Evolutionary conservation across 768 basidiomycete genomes (phyloP).

Genomic region (Termitomyces sp.): DNA sequence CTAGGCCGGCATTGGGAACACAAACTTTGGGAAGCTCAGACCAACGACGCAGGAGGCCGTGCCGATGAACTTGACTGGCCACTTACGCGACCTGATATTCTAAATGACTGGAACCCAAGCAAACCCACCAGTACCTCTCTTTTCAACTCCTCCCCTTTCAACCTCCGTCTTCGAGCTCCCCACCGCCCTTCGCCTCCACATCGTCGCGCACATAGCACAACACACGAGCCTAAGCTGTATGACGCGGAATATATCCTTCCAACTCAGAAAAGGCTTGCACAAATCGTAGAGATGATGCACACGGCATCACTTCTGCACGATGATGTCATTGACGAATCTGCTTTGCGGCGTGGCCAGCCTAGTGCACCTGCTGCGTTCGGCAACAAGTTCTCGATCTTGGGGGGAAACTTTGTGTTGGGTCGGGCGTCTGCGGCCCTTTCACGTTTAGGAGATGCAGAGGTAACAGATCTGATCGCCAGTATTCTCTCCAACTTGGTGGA

Average conservation of each 20-base stretch:
- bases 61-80: slow-evolving; percentile 65
- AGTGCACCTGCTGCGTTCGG: slow-evolving; percentile 83
- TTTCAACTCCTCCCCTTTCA: slow-evolving; percentile 44
- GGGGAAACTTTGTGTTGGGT: slow-evolving; percentile 89
- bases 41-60: slow-evolving; percentile 45
- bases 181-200: slow-evolving; percentile 27
- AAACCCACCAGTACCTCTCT: slow-evolving; percentile 60
- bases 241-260: slow-evolving; percentile 52
- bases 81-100: slow-evolving; percentile 66
- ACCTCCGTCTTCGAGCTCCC: slow-evolving; percentile 23
- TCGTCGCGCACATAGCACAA: slow-evolving; percentile 13
- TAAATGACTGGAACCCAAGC: slow-evolving; percentile 88
- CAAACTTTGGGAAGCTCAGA: slow-evolving; percentile 53
- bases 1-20: slow-evolving; percentile 60
- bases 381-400: slow-evolving; percentile 84
- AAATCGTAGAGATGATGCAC: slow-evolving; percentile 96
- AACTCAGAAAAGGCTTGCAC: slow-evolving; percentile 86
- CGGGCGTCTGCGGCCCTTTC: slow-evolving; percentile 79
- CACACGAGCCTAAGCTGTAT: slow-evolving; percentile 16
- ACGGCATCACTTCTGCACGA: slow-evolving; percentile 95
- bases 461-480: slow-evolving; percentile 84
- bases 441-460: slow-evolving; percentile 76
- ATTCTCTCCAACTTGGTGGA: slow-evolving; percentile 90
- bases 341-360: slow-evolving; percentile 70
- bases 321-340: slow-evolving; percentile 87